phyloP scores from a whole-genome alignment of 106 monocot species.

The Dioscorea zingiberensis region DNA sequence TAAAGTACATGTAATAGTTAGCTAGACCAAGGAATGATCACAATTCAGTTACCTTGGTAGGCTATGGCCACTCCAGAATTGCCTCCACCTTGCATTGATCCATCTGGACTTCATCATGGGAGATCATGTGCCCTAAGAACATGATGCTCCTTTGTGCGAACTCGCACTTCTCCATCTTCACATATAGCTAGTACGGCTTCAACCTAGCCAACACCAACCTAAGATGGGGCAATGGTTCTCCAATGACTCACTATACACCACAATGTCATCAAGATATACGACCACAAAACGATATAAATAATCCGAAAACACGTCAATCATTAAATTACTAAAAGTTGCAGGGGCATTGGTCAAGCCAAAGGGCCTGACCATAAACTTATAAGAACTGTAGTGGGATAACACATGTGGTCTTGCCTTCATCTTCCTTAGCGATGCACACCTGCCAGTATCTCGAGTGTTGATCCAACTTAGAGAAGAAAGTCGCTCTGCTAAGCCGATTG shows the following conservation, averaged over 20 bases:
- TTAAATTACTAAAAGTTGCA: not conserved
- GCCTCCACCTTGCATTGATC: not conserved
- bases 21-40: not conserved
- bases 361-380: not conserved
- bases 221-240: not conserved
- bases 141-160: not conserved
- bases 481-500: not conserved
- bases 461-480: not conserved
- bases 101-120: not conserved
- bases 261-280: not conserved
- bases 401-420: not conserved
- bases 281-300: not conserved
- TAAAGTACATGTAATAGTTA: not conserved
- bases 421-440: not conserved
- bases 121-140: not conserved
- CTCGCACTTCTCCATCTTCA: not conserved
- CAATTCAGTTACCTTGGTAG: not conserved
- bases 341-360: conserved; percentile 4
- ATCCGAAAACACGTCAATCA: not conserved
- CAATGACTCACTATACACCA: not conserved
- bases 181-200: not conserved
- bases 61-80: conserved; percentile 2
- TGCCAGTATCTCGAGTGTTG: not conserved
- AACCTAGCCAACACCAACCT: not conserved
- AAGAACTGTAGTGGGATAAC: not conserved